Percentiles rank a stretch among this genome's conserved stretches.
Evolutionary conservation across 176 grass and related monocot genomes (phyloP).

Genomic region (Areca catechu): DNA sequence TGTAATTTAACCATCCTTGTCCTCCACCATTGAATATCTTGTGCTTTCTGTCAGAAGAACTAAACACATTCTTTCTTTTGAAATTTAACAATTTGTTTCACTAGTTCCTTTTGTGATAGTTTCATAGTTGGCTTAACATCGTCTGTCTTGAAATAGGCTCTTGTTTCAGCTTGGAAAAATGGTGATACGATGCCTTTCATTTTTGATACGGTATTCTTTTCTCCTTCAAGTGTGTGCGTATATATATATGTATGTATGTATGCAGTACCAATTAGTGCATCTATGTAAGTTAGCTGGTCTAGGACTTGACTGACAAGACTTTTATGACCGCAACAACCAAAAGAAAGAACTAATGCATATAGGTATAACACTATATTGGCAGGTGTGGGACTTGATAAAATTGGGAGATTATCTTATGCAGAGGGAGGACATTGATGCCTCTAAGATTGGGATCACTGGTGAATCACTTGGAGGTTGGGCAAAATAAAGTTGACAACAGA

Average conservation of each 20-base stretch:
- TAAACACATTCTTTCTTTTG: too few species aligned
- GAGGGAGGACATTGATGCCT: constrained; percentile 64
- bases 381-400: constrained; percentile 97
- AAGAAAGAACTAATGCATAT: not conserved
- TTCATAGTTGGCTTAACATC: not conserved
- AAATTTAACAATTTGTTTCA: too few species aligned
- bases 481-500: not conserved
- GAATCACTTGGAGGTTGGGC: constrained; percentile 89
- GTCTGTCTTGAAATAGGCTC: constrained; percentile 42
- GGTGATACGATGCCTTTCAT: constrained; percentile 89
- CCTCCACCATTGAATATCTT: not conserved
- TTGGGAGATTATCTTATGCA: constrained; percentile 69
- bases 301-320: not conserved
- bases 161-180: constrained; percentile 66
- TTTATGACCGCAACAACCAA: constrained; percentile 4
- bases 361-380: not conserved
- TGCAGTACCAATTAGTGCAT: too few species aligned
- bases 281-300: too few species aligned
- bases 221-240: not conserved
- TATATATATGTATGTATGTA: too few species aligned
- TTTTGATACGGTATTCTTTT: constrained; percentile 74
- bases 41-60: not conserved
- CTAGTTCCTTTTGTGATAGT: too few species aligned
- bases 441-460: constrained; percentile 79
- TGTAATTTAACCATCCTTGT: constrained; percentile 26